A percentile compares a stretch with the other conserved stretches of the same genome.
These are phyloP conservation scores for Hypomontagnella submonticulosa DNA, from an alignment of 495 filamentous ascomycete species.

Conservation along the genomic window DNA sequence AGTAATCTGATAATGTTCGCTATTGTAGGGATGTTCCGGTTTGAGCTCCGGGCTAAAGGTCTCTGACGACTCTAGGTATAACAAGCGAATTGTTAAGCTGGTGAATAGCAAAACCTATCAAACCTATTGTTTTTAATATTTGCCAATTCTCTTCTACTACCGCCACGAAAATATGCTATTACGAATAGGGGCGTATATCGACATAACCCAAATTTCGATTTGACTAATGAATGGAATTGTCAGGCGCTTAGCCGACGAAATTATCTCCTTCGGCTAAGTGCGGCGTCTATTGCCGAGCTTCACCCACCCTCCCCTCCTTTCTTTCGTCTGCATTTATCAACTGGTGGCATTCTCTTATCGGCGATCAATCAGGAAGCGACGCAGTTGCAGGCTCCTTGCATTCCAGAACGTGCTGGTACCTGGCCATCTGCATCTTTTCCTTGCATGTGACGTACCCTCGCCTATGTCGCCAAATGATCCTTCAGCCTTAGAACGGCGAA, in stretches of 20 bases:
- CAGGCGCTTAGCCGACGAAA: constrained; percentile 4
- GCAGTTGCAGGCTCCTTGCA: constrained; percentile 10
- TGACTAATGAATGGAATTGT: no score
- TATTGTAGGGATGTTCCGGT: no score
- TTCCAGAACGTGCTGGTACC: constrained; percentile 41
- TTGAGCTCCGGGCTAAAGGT: no score
- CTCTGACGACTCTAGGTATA: no score
- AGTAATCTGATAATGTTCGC: no score
- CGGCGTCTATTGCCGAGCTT: neutral
- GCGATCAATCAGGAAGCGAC: neutral
- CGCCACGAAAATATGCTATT: no score
- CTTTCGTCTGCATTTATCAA: constrained; percentile 8
- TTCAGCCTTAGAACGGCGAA: constrained; percentile 40
- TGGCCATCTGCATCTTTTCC: constrained; percentile 26
- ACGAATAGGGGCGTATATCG: no score
- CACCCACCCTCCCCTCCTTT: neutral
- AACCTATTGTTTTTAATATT: no score
- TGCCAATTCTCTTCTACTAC: no score
- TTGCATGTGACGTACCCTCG: constrained; percentile 35
- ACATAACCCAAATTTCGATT: no score
- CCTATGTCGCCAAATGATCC: constrained; percentile 17
- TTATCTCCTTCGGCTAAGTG: constrained; percentile 17
- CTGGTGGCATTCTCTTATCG: constrained; percentile 17
- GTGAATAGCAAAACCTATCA: no score
- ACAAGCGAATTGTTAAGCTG: no score